Evolutionary conservation across 495 filamentous ascomycete genomes (phyloP).

Genomic region (Aspergillus diversus): DNA sequence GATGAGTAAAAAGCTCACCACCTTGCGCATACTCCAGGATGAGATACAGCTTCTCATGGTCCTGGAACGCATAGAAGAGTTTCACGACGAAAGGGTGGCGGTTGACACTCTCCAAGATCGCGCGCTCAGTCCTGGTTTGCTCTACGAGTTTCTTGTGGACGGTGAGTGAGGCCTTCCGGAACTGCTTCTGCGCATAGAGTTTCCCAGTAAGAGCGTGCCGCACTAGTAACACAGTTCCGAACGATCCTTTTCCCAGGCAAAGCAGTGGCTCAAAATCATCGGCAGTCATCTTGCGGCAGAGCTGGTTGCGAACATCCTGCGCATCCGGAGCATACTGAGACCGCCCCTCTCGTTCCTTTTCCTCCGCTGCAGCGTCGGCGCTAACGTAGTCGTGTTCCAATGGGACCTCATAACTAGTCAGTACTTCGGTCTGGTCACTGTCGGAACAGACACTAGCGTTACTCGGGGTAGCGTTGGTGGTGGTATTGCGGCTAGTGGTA

Average conservation of each 20-base stretch:
- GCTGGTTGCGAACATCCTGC: conserved; percentile 41
- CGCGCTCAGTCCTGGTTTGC: conserved; percentile 95
- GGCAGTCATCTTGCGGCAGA: conserved; percentile 83
- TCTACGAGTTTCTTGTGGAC: conserved; percentile 93
- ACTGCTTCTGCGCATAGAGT: conserved; percentile 96
- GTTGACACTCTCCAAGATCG: conserved; percentile 91
- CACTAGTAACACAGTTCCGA: conserved; percentile 90
- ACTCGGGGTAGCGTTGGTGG: conserved; percentile 46
- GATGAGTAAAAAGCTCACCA: conserved; percentile 89
- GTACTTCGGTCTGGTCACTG: conserved; percentile 55
- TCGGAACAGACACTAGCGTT: conserved; percentile 63
- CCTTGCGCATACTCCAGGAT: conserved; percentile 99
- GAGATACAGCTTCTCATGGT: conserved; percentile 95
- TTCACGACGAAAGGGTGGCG: conserved; percentile 97
- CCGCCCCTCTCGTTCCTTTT: conserved; percentile 26
- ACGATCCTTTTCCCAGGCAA: conserved; percentile 96
- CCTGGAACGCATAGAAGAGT: conserved; percentile 97
- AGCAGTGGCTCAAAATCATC: conserved; percentile 89
- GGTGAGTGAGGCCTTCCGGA: conserved; percentile 90
- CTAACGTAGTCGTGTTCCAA: conserved; percentile 88
- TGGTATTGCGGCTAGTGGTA: conserved; percentile 24
- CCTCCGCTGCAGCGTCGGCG: conserved; percentile 58
- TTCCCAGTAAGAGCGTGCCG: conserved; percentile 84
- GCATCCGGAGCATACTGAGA: conserved; percentile 27
- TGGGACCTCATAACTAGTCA: conserved; percentile 85